phyloP scores from a whole-genome alignment of 1,284 basidiomycete species.

The Cryptococcus amylolentus region DNA sequence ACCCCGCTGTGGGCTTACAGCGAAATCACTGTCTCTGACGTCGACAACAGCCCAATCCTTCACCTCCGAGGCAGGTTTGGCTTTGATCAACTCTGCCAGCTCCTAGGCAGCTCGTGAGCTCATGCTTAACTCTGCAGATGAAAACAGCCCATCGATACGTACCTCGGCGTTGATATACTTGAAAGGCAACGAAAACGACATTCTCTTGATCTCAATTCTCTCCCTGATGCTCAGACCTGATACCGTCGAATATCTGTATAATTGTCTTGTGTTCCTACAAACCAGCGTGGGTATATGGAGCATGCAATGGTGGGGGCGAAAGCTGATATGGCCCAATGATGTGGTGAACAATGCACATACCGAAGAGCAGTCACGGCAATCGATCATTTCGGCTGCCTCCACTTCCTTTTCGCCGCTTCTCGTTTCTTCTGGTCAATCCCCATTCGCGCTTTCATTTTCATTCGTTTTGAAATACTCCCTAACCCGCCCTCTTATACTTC shows the following conservation, averaged over 20 bases:
- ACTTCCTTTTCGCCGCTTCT: constrained; percentile 1
- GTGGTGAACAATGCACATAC: not conserved
- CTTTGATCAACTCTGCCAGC: constrained; percentile 44
- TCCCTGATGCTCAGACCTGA: no score
- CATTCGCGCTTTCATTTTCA: not conserved
- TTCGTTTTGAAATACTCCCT: not conserved
- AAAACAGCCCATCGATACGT: constrained; percentile 3
- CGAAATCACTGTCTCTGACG: constrained; percentile 48
- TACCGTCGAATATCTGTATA: no score
- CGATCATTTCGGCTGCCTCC: not conserved
- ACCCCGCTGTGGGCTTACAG: constrained; percentile 25
- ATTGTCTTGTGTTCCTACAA: no score
- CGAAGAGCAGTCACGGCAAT: not conserved
- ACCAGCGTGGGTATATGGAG: no score
- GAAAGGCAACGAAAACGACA: constrained; percentile 40
- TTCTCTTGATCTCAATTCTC: not conserved
- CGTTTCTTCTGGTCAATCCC: not conserved
- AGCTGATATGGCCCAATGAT: not conserved
- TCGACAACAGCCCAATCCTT: constrained; percentile 44
- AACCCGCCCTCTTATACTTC: not conserved
- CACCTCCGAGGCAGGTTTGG: constrained; percentile 24
- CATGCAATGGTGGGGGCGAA: no score
- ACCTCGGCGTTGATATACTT: constrained; percentile 46
- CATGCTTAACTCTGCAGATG: not conserved
- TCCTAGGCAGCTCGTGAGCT: constrained; percentile 22